A percentile compares a stretch with the other conserved stretches of the same genome.
phyloP scores from a whole-genome alignment of 164 flowering plant genomes.

The Vitis rotundifolia region DNA sequence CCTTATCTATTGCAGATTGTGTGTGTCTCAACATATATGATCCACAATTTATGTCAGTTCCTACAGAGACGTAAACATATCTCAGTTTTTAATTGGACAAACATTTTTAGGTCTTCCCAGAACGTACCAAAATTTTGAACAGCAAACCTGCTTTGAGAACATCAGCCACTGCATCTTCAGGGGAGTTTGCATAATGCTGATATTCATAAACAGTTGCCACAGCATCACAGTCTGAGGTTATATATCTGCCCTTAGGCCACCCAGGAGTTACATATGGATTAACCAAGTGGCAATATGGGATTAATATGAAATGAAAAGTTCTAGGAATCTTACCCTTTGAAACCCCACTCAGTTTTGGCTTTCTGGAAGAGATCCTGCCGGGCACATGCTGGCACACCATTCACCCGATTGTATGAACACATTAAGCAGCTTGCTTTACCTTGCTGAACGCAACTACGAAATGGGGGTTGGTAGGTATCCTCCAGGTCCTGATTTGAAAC shows the following conservation, averaged over 20 bases:
- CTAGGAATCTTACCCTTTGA: constrained; percentile 61
- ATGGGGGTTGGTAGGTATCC: constrained; percentile 89
- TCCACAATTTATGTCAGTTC: constrained; percentile 90
- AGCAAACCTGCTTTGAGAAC: constrained; percentile 80
- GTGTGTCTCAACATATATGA: constrained; percentile 63
- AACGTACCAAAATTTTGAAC: too few species aligned
- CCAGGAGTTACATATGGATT: not conserved
- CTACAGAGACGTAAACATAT: constrained; percentile 31
- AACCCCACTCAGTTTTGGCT: constrained; percentile 81
- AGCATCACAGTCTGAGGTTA: constrained; percentile 96
- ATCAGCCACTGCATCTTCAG: constrained; percentile 84
- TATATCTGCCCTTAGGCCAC: constrained; percentile 56
- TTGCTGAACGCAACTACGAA: constrained; percentile 69
- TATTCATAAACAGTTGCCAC: constrained; percentile 80
- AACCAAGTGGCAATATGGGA: too few species aligned
- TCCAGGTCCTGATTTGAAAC: constrained; percentile 83
- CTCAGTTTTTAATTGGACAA: too few species aligned
- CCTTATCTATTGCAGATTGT: constrained; percentile 57
- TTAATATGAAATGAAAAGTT: constrained; percentile 5
- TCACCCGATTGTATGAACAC: constrained; percentile 88
- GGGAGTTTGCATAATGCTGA: constrained; percentile 54
- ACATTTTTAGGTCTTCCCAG: too few species aligned
- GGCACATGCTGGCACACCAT: constrained; percentile 90
- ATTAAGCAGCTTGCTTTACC: constrained; percentile 94
- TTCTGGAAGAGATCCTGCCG: constrained; percentile 52